These are phyloP conservation scores for Fusarium sp. DNA, from an alignment of 2,329 filamentous ascomycete species.

Conservation along the genomic window DNA sequence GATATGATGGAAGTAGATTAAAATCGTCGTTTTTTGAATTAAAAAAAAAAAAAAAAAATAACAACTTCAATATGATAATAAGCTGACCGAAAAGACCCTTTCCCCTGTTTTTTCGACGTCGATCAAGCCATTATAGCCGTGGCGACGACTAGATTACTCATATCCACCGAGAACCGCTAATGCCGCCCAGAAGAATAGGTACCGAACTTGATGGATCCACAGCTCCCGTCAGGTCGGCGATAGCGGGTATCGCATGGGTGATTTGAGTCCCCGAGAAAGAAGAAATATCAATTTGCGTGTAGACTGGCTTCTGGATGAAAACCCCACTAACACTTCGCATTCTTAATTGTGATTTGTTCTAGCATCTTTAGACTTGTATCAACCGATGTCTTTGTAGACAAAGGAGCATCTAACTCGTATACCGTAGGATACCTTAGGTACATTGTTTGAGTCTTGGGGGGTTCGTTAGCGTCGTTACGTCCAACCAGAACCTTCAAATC, in stretches of 20 bases:
- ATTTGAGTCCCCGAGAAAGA: slow-evolving; percentile 6
- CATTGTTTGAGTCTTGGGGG: slow-evolving; percentile 26
- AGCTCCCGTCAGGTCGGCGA: slow-evolving; percentile 3
- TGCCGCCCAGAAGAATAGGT: neutral
- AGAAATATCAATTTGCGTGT: neutral
- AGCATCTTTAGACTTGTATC: neutral
- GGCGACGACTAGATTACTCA: slow-evolving; percentile 3
- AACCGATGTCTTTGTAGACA: slow-evolving; percentile 12
- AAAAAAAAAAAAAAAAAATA: neutral
- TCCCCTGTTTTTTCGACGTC: neutral
- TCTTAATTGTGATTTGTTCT: neutral
- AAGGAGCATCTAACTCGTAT: slow-evolving; percentile 13
- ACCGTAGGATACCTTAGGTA: slow-evolving; percentile 18
- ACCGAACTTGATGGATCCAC: slow-evolving; percentile 5
- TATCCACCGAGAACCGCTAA: slow-evolving; percentile 37
- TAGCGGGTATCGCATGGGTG: slow-evolving; percentile 29
- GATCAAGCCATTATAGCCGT: slow-evolving; percentile 1
- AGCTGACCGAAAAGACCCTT: neutral
- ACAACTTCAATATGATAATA: neutral
- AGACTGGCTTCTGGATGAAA: neutral
- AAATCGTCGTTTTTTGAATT: slow-evolving; percentile 1
- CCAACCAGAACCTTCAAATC: slow-evolving; percentile 46
- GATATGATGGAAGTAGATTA: neutral
- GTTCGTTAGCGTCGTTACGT: slow-evolving; percentile 41
- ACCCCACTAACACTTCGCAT: neutral